Evolutionary conservation across 805 yeast genomes (phyloP), one percentile per base, ranked within the genome.

Genomic region (Suhomyces pyralidae): DNA sequence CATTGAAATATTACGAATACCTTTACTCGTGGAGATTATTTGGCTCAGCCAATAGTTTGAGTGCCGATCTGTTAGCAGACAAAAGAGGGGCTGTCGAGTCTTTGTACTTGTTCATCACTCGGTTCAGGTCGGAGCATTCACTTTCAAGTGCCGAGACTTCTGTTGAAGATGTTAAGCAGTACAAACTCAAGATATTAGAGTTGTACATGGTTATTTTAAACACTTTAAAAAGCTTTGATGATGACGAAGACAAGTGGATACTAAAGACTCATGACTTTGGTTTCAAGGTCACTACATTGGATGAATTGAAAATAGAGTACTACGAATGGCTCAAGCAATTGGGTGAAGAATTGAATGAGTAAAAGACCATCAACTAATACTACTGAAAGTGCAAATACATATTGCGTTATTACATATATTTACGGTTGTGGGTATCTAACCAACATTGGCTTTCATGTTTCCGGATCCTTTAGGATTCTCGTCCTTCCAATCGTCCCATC

Each of bases 401-500:
- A 26, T 26, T 9, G 28, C 28, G 8, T 47, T 10, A 25, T 46
- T 19, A 28, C 2, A 12, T 46, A 15, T 26, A 30, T 46, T 46
- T 6, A 28, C 14, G n/a, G 12, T 24, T 6, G 34, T 15, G 7
- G 19, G 24, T 26, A 30, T 32, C 32, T 60, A 75, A 9, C 80
- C 79, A 20, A 75, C 58, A 57, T 75, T 75, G 17, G 68, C 73
- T 40, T 65, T 82, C 46, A 92, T 90, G 65, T 93, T 93, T 9
- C 99, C 99, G 52, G 92, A 84, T 7, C 99, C 99, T 61, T 82
- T 84, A 0, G 91, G 87, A 65, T 90, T 84, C 3, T 82, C 82
- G 56, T 94, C 99, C 45, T 84, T 84, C 77, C 93, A 94, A 55
- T 88, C 96, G 69, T 94, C 99, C 98, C 98, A 94, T 42, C 81